These are phyloP conservation scores for Chenopodium album DNA, from an alignment of 148 eudicot species.

Conservation along the genomic window DNA sequence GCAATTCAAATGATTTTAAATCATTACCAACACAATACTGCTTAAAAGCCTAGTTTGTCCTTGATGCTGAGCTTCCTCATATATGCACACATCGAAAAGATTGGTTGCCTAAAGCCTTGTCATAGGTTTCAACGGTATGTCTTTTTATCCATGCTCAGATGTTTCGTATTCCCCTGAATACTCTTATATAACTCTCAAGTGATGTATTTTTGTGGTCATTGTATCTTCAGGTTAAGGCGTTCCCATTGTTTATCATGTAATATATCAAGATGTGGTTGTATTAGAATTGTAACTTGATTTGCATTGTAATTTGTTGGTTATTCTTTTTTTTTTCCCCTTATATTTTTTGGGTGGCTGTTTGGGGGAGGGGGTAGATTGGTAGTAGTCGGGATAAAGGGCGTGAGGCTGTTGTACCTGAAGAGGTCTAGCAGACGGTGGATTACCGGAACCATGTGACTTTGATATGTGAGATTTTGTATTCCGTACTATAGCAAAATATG, in stretches of 20 bases:
- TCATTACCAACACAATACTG: constrained; percentile 5
- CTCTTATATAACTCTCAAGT: neutral
- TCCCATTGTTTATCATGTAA: neutral
- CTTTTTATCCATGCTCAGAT: neutral
- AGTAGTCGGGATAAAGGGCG: too few species aligned
- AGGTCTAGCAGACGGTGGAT: neutral
- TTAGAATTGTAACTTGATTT: neutral
- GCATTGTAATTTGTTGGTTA: neutral
- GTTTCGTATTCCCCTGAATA: neutral
- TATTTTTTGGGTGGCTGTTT: too few species aligned
- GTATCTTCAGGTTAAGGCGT: neutral
- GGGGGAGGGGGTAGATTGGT: too few species aligned
- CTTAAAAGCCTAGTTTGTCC: neutral
- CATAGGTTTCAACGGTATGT: constrained; percentile 16
- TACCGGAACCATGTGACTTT: neutral
- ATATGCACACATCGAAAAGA: neutral
- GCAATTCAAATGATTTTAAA: constrained; percentile 57
- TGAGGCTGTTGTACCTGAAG: neutral
- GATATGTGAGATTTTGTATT: neutral
- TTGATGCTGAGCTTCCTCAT: constrained; percentile 3
- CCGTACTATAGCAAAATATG: too few species aligned
- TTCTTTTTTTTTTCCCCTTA: neutral
- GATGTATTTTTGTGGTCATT: neutral
- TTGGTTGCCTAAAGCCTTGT: constrained; percentile 1
- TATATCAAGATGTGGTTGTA: constrained; percentile 4